Evolutionary conservation across 441 rosid species (phyloP), one percentile per base, ranked within the genome.

Genomic region (Isatis lusitanica): DNA sequence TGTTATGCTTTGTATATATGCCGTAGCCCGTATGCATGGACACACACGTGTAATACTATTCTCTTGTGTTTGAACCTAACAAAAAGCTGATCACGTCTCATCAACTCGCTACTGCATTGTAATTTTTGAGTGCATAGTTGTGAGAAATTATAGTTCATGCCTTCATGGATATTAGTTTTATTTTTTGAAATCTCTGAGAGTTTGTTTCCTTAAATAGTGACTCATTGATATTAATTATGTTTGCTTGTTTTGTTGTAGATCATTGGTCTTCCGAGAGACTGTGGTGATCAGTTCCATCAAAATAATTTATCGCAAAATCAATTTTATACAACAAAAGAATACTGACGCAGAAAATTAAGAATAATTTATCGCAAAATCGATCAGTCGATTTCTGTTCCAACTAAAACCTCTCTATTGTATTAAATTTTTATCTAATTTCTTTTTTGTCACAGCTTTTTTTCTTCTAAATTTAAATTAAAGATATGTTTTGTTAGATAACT

Each of bases 1-100:
- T 56, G 35, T 68, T 52, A 69, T 79, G 74, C 84, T 67, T 58
- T 63, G 78, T 68, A 56, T 63, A 77, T 68, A 56, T 63, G 75
- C 58, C 13, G 50, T 21, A 21, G 24, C 24, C 24, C 24, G 24
- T 66, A 46, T 62, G 55, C 81, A 66, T 76, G 46, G 86, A 43
- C 60, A 68, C 86, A 68, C 86, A 85, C 89, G 86, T 82, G 87
- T 80, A 78, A 60, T 38, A 53, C 43, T 63, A 73, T 26, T 55
- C 71, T 63, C 71, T 55, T 30, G 8, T 35, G 53, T 44, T 55
- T 24, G 35, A 62, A 12, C 52, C 4, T 16, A 12, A 68, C 13
- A 42, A 38, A 71, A 59, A 16, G 38, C 8, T 63, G 64, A 55
- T 26, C 28, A 26, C 50, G 12, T 55, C 61, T 55, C 58, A 21